Conservation (phyloP, 768 basidiomycete species). For the Cystofilobasidium macerans region DNA sequence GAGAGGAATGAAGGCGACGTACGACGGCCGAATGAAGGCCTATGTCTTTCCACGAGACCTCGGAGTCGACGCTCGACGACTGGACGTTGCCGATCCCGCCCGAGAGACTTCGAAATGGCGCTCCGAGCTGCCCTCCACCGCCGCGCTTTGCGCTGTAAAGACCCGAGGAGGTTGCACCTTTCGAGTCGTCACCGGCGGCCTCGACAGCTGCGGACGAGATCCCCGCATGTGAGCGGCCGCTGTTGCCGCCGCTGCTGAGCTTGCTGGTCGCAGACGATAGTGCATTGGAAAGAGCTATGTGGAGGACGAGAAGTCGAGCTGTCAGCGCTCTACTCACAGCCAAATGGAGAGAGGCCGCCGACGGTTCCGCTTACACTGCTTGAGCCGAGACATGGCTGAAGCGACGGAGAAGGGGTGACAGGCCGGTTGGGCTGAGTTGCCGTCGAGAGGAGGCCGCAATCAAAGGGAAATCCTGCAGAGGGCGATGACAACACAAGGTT, state of each 20-base stretch:
- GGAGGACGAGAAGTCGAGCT: too few species aligned
- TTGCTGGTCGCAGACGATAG: not conserved
- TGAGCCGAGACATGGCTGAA: too few species aligned
- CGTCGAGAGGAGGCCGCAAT: too few species aligned
- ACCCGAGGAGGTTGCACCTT: not conserved
- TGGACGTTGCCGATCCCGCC: conserved; percentile 21
- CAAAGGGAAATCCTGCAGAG: too few species aligned
- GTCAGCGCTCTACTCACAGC: too few species aligned
- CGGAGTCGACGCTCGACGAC: not conserved
- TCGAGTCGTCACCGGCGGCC: not conserved
- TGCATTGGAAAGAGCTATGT: not conserved
- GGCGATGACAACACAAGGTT: too few species aligned
- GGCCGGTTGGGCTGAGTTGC: too few species aligned
- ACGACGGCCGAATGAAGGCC: conserved; percentile 11
- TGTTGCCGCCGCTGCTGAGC: not conserved
- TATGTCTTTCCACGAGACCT: not conserved
- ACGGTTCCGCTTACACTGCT: too few species aligned
- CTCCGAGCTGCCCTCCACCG: too few species aligned
- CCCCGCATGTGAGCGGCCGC: not conserved
- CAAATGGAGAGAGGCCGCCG: too few species aligned
- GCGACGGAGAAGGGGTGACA: too few species aligned
- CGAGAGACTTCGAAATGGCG: conserved; percentile 13
- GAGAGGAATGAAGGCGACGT: not conserved
- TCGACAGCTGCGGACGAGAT: not conserved
- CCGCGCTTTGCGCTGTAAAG: too few species aligned